These are phyloP conservation scores for Neurospora sp. DNA, from an alignment of 495 filamentous ascomycete species.

Conservation along the genomic window DNA sequence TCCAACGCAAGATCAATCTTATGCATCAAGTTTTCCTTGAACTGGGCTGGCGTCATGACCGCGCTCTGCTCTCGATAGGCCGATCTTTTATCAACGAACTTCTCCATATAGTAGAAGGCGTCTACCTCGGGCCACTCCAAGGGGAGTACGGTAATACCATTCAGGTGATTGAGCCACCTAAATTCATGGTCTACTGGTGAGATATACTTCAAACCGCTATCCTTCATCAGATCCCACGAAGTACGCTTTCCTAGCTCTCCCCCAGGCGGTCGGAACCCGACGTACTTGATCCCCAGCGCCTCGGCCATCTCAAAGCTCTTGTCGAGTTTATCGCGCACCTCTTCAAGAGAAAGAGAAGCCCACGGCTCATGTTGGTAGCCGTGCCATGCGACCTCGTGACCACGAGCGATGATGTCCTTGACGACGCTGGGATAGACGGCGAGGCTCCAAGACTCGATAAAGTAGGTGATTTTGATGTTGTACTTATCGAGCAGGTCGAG, in stretches of 20 bases:
- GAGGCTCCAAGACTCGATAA: constrained; percentile 27
- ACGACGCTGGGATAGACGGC: constrained; percentile 19
- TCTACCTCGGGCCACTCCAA: constrained; percentile 27
- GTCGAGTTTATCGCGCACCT: constrained; percentile 13
- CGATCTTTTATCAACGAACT: constrained; percentile 14
- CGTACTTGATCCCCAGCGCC: constrained; percentile 11
- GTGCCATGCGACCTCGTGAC: constrained; percentile 29
- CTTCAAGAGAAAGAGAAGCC: constrained; percentile 6
- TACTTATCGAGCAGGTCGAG: constrained; percentile 17
- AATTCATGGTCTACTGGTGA: constrained; percentile 9
- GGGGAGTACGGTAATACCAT: constrained; percentile 20
- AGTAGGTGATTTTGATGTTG: constrained; percentile 23
- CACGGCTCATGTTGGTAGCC: constrained; percentile 26
- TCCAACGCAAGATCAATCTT: constrained; percentile 16
- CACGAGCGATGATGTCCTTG: constrained; percentile 2
- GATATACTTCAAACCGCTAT: constrained; percentile 15
- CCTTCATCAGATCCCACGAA: constrained; percentile 16
- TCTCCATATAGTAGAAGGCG: constrained; percentile 29
- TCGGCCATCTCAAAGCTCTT: constrained; percentile 14
- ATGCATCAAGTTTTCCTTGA: constrained; percentile 12
- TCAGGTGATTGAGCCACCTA: background rate
- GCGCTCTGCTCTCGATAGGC: constrained; percentile 4
- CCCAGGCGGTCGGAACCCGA: constrained; percentile 25
- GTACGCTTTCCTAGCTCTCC: constrained; percentile 14
- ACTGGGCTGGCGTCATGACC: constrained; percentile 7